phyloP scores from a whole-genome alignment of 495 filamentous ascomycete species.

The Xylaria castorea region DNA sequence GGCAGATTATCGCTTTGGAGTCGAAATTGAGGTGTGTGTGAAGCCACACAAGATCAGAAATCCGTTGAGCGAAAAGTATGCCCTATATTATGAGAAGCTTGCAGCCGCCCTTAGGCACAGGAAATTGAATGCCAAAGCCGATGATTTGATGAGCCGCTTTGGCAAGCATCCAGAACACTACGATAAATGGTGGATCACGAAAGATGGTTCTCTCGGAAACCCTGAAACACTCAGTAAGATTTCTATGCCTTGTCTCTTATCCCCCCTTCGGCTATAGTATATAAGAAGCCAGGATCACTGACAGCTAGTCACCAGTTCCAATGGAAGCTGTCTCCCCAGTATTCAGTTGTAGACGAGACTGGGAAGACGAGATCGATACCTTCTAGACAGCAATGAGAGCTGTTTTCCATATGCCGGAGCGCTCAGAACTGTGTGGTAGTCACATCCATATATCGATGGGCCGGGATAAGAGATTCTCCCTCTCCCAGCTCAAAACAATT shows the following conservation, averaged over 20 bases:
- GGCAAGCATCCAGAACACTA: not conserved
- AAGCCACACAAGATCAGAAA: conserved; percentile 11
- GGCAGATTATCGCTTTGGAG: conserved; percentile 32
- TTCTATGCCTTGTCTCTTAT: not conserved
- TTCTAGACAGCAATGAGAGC: conserved; percentile 34
- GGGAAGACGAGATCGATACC: conserved; percentile 26
- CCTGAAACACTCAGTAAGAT: conserved; percentile 3
- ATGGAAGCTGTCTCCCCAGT: conserved; percentile 37
- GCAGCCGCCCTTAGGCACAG: conserved; percentile 2
- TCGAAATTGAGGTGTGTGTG: conserved; percentile 29
- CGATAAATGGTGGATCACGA: not conserved
- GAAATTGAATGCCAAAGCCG: not conserved
- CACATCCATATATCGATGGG: conserved; percentile 32
- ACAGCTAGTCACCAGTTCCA: conserved; percentile 25
- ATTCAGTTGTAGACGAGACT: conserved; percentile 21
- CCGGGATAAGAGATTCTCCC: conserved; percentile 27
- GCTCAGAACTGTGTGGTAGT: conserved; percentile 29
- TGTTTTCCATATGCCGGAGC: conserved; percentile 30
- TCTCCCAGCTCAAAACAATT: conserved; percentile 29
- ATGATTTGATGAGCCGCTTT: not conserved
- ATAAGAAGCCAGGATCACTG: too few relatives aligned
- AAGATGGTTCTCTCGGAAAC: conserved; percentile 11
- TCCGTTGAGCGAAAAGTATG: conserved; percentile 15
- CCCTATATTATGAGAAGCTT: conserved; percentile 11
- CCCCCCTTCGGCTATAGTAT: not conserved